Evolutionary conservation across 257 asterid genomes (phyloP).

Genomic region (Solanum pennellii): DNA sequence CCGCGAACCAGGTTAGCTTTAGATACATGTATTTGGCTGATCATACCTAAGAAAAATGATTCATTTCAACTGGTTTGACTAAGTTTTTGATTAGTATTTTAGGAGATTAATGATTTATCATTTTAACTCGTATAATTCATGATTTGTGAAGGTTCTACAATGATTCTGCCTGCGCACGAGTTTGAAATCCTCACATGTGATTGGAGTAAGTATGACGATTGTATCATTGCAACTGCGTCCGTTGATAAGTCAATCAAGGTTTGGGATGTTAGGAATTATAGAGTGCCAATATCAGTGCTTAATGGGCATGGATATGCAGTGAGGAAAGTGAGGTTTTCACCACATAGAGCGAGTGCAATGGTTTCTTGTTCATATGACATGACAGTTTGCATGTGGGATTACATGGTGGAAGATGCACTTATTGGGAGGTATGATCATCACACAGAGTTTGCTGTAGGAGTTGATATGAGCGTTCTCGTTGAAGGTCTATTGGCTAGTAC

Average conservation of each 20-base stretch:
- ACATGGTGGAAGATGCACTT: slow-evolving; percentile 88
- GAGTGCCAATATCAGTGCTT: slow-evolving; percentile 81
- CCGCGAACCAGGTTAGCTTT: slow-evolving; percentile 70
- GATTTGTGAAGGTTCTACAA: slow-evolving; percentile 62
- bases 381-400: slow-evolving; percentile 96
- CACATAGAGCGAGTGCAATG: slow-evolving; percentile 62
- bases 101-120: background rate
- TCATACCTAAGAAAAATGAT: background rate
- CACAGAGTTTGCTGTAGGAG: slow-evolving; percentile 88
- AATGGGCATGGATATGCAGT: slow-evolving; percentile 92
- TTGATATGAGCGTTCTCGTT: slow-evolving; percentile 87
- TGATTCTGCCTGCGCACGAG: slow-evolving; percentile 94
- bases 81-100: background rate
- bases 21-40: background rate
- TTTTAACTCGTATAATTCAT: background rate
- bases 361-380: slow-evolving; percentile 91
- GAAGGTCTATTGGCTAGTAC: slow-evolving; percentile 96
- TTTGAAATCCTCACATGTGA: slow-evolving; percentile 89
- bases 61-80: background rate
- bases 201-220: slow-evolving; percentile 93
- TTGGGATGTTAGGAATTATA: slow-evolving; percentile 87
- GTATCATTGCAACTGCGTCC: slow-evolving; percentile 86
- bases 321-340: slow-evolving; percentile 91
- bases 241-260: slow-evolving; percentile 88
- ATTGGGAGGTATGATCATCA: slow-evolving; percentile 90